Evolutionary conservation across 1,284 basidiomycete species (phyloP).

Genomic region (Austroboletus niveus): DNA sequence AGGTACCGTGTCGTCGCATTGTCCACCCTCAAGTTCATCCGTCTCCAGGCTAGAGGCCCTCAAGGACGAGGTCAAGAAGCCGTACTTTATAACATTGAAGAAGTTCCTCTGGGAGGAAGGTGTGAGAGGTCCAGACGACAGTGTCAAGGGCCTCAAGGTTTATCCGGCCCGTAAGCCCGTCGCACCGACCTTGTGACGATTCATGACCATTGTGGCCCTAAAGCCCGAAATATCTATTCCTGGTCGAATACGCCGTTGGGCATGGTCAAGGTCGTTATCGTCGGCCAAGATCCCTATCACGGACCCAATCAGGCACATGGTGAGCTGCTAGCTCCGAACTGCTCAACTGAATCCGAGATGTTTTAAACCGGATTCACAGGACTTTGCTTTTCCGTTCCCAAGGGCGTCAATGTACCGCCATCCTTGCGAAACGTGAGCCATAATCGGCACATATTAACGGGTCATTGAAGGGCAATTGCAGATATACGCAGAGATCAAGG

Average conservation of each 20-base stretch:
- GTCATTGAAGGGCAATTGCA: constrained; percentile 28
- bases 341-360: constrained; percentile 9
- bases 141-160: constrained; percentile 44
- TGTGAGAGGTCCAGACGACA: constrained; percentile 53
- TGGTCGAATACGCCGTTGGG: constrained; percentile 82
- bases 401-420: constrained; percentile 71
- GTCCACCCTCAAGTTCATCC: neutral
- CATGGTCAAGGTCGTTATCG: constrained; percentile 75
- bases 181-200: constrained; percentile 1
- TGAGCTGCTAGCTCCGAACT: constrained; percentile 22
- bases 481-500: constrained; percentile 88
- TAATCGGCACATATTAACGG: constrained; percentile 7
- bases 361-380: constrained; percentile 39
- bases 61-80: constrained; percentile 69
- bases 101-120: constrained; percentile 68
- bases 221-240: constrained; percentile 74
- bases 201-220: constrained; percentile 5
- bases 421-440: constrained; percentile 73
- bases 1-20: constrained; percentile 21
- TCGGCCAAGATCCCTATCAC: constrained; percentile 80
- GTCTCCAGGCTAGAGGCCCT: constrained; percentile 63
- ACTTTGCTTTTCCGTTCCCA: constrained; percentile 84
- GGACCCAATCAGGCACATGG: constrained; percentile 72
- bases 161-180: constrained; percentile 61
- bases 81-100: constrained; percentile 74